phyloP scores from a whole-genome alignment of 2,329 filamentous ascomycete species.

The Cadophora sp. region DNA sequence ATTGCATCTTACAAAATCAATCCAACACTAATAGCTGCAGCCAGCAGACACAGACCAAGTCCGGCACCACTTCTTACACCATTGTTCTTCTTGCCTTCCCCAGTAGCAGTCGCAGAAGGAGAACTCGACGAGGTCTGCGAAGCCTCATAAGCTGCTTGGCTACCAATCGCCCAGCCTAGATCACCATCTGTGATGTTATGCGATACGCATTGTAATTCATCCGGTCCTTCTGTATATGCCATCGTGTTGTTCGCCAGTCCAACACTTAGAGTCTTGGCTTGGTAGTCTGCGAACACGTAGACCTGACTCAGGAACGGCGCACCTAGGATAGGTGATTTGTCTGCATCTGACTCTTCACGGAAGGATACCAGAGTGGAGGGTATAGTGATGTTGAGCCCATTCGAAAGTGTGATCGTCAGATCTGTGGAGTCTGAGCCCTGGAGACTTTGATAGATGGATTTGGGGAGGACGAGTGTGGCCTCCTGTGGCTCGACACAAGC shows the following conservation, averaged over 20 bases:
- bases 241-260: slow-evolving; percentile 24
- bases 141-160: slow-evolving; percentile 4
- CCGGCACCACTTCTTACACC: slow-evolving; percentile 1
- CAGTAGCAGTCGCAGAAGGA: slow-evolving; percentile 2
- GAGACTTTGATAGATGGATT: not conserved
- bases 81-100: slow-evolving; percentile 16
- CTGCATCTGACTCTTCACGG: slow-evolving; percentile 9
- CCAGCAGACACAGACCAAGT: not conserved
- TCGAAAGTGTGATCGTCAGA: slow-evolving; percentile 17
- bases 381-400: slow-evolving; percentile 13
- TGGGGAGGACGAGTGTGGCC: slow-evolving; percentile 12
- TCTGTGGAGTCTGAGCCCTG: not conserved
- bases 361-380: slow-evolving; percentile 15
- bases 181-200: slow-evolving; percentile 15
- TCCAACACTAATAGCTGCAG: not conserved
- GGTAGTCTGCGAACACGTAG: slow-evolving; percentile 25
- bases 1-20: slow-evolving; percentile 3
- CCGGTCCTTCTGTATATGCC: slow-evolving; percentile 3
- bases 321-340: slow-evolving; percentile 23
- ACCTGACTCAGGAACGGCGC: slow-evolving; percentile 27
- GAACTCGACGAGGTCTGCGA: slow-evolving; percentile 12
- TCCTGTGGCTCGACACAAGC: slow-evolving; percentile 26
- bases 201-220: slow-evolving; percentile 22
- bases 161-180: slow-evolving; percentile 24
- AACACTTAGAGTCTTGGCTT: slow-evolving; percentile 19